Base-by-base conservation (phyloP, 495 filamentous ascomycete genomes). In the Aspergillus egyptiacus region DNA sequence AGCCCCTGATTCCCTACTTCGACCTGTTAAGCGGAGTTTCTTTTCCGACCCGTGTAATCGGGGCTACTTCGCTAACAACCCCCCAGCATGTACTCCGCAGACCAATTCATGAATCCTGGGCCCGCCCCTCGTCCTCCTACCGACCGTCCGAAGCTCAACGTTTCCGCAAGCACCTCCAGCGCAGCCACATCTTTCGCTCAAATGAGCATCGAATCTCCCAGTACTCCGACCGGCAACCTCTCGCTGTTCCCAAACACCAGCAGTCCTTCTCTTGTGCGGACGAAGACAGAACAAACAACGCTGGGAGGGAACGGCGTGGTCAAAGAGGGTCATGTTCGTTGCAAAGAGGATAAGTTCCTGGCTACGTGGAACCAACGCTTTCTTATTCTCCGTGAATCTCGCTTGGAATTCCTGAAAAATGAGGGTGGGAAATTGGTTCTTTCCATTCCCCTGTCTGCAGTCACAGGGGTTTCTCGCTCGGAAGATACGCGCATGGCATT, bases 61-160 rank as follows among this genome's bases (percentile, higher is more conserved):
- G 31, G 31, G 32, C 14, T 25, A 38, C 19, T 17, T 48, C 24
- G 44, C 48, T 49, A 42, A 52, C 45, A 8, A 24, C 9, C 36
- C 31, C 20, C 58, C 57, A 82, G 79, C 55, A 70, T 81, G 58
- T 88, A 87, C 66, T 71, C 79, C 36, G 71, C 74, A 48, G 79
- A 78, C 60, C 81, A 85, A 64, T 98, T 98, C 70, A 93, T 96
- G 86, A 97, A 96, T 62, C 90, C 93, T 48, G 89, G 93, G 39
- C 91, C 93, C 37, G 91, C 93, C 46, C 93, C 93, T 35, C 82
- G 85, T 53, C 93, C 93, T 37, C 93, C 93, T 11, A 83, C 81
- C 31, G 86, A 91, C 57, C 84, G 86, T 50, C 86, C 89, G 46
- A 85, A 85, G 54, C 80, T 95, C 51, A 83, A 82, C 47, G 72